Base-by-base conservation (phyloP, 1,139 yeast genomes). In the Candida tropicalis region DNA sequence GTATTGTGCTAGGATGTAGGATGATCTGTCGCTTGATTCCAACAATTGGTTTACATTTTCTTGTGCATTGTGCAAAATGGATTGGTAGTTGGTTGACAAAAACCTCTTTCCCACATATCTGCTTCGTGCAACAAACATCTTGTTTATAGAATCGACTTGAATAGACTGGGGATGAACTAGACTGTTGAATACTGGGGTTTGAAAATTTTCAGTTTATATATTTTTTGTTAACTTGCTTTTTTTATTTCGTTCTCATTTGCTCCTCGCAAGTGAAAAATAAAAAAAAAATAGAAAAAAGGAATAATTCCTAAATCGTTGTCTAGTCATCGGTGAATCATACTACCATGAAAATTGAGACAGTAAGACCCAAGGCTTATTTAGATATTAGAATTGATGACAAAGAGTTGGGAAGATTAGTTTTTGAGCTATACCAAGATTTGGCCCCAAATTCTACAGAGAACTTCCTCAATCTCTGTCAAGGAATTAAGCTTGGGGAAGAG, bases 1-100 rank as follows among this genome's bases (percentile, higher is more conserved):
- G 55, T 87, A 86, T 41, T 85, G 86, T 2, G 85, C 79, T 18
- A 87, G 66, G 9, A 87, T 62, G 49, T 77, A 78, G 0, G 93
- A 79, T 2, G 91, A 83, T 31, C 87, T 66, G 60, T 87, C 95
- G 44, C 63, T 72, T 25, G 61, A 62, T 46, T 70, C 77, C 5
- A 79, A 57, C 5, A 68, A 51, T 20, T 65, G 63, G 43, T 59
- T 61, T 40, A 79, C 68, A 49, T 75, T 78, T 45, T 68, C 75
- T 18, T 68, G 60, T 2, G 82, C 74, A 42, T 63, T 71, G 45
- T 59, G 56, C 5, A 72, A 54, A 38, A 45, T 39, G 15, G 32
- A 20, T 4, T 39, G 34, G 38, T 46, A 49, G 15, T 27, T 47
- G 11, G 23, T 34, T 5, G 44, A 41, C 22, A 32, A 37, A 12